Conservation (phyloP, 2,329 filamentous ascomycete species). For the Aspergillus novofumigatus region DNA sequence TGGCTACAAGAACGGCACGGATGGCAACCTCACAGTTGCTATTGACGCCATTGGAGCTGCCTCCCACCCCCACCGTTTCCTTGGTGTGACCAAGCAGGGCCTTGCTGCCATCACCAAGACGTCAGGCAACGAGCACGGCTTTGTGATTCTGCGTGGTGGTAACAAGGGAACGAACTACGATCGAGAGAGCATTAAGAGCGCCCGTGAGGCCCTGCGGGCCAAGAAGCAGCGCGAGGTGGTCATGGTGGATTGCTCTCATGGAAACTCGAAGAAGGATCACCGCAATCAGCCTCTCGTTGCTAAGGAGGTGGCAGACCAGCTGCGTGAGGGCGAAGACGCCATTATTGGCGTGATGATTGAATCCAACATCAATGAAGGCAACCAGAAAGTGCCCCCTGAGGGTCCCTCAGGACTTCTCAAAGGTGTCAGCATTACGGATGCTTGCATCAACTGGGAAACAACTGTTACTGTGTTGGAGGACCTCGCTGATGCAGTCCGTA, state of each 20-base stretch:
- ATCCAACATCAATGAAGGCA: constrained; percentile 90
- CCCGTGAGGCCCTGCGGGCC: constrained; percentile 72
- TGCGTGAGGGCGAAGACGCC: constrained; percentile 77
- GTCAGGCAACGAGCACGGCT: constrained; percentile 91
- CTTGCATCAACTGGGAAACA: constrained; percentile 89
- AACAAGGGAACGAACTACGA: constrained; percentile 93
- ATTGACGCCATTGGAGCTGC: constrained; percentile 89
- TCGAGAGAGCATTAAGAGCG: constrained; percentile 71
- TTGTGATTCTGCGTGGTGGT: constrained; percentile 90
- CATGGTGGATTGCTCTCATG: constrained; percentile 98
- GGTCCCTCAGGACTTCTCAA: constrained; percentile 75
- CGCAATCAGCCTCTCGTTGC: constrained; percentile 95
- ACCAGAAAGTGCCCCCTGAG: constrained; percentile 81
- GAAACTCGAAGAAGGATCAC: constrained; percentile 97
- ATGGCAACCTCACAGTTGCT: constrained; percentile 83
- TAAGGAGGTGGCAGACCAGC: constrained; percentile 73
- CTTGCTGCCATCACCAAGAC: constrained; percentile 93
- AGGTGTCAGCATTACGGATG: constrained; percentile 92
- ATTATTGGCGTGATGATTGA: constrained; percentile 99
- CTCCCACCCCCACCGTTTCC: constrained; percentile 74
- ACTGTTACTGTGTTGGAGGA: constrained; percentile 79
- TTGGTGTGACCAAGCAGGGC: constrained; percentile 97
- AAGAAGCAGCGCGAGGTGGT: constrained; percentile 84
- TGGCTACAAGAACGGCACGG: constrained; percentile 99
- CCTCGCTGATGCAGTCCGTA: constrained; percentile 76